phyloP scores from a whole-genome alignment of 2,329 filamentous ascomycete genomes.

The Pyricularia sp. region DNA sequence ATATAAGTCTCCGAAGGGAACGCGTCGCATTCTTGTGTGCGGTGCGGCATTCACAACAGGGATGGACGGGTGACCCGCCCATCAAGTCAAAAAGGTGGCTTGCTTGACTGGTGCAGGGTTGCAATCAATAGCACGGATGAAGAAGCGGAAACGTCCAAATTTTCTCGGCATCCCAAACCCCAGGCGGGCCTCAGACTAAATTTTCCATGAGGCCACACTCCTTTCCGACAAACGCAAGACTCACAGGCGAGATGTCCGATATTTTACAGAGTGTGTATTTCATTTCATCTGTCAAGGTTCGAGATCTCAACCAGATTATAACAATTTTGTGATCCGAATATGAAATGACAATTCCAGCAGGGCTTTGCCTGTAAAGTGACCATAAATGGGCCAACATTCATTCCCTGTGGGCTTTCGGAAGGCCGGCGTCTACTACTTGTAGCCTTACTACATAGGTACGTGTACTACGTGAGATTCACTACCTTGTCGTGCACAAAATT shows the following conservation, averaged over 20 bases:
- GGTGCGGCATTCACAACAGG: neutral
- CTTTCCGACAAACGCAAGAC: neutral
- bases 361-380: neutral
- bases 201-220: neutral
- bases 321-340: neutral
- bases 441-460: too few species aligned
- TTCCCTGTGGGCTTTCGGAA: neutral
- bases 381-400: neutral
- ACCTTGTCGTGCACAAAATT: neutral
- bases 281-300: neutral
- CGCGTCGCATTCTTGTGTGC: neutral
- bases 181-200: neutral
- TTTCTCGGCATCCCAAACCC: neutral
- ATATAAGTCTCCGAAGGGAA: neutral
- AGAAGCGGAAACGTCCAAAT: neutral
- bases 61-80: neutral
- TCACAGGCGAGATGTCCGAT: neutral
- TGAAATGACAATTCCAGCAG: neutral
- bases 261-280: neutral
- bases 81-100: neutral
- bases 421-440: neutral
- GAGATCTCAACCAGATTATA: neutral
- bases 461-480: neutral
- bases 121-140: neutral
- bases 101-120: neutral